These are phyloP conservation scores for Ophiocordyceps camponoti-leonardi DNA, from an alignment of 2,329 filamentous ascomycete species.

Conservation along the genomic window DNA sequence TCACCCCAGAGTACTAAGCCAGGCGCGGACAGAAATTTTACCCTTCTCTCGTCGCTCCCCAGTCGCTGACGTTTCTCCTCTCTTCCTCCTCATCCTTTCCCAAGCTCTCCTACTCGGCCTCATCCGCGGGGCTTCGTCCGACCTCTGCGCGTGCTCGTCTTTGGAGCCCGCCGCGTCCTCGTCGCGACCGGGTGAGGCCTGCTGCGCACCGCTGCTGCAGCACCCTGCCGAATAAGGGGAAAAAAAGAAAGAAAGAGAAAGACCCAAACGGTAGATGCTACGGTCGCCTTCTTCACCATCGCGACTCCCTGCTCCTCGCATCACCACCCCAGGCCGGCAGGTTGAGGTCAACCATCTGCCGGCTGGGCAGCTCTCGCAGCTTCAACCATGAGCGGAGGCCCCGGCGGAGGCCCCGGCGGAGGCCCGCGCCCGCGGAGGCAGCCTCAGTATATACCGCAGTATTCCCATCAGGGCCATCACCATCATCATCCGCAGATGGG, in stretches of 20 bases:
- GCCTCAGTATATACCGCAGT: slow-evolving; percentile 20
- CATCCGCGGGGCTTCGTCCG: background rate
- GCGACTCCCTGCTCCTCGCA: slow-evolving; percentile 15
- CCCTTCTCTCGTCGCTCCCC: background rate
- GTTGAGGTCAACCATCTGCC: slow-evolving; percentile 66
- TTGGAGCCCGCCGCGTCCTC: too few species aligned
- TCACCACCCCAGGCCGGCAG: slow-evolving; percentile 47
- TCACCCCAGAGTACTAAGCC: background rate
- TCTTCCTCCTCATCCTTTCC: background rate
- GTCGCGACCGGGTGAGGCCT: too few species aligned
- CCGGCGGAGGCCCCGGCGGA: slow-evolving; percentile 16
- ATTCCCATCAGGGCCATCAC: slow-evolving; percentile 20
- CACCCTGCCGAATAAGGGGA: too few species aligned
- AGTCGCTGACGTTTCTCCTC: background rate
- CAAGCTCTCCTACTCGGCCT: background rate
- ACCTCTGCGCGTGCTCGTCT: background rate
- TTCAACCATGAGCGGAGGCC: slow-evolving; percentile 5
- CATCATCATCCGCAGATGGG: slow-evolving; percentile 23
- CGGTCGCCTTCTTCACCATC: slow-evolving; percentile 14
- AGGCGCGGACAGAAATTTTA: background rate
- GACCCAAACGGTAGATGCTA: slow-evolving; percentile 8
- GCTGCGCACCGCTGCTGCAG: too few species aligned
- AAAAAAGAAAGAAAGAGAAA: background rate
- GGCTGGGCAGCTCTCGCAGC: slow-evolving; percentile 50
- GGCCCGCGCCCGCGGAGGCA: slow-evolving; percentile 19